Evolutionary conservation across 257 asterid genomes (phyloP).

Genomic region (Nicotiana paniculata): DNA sequence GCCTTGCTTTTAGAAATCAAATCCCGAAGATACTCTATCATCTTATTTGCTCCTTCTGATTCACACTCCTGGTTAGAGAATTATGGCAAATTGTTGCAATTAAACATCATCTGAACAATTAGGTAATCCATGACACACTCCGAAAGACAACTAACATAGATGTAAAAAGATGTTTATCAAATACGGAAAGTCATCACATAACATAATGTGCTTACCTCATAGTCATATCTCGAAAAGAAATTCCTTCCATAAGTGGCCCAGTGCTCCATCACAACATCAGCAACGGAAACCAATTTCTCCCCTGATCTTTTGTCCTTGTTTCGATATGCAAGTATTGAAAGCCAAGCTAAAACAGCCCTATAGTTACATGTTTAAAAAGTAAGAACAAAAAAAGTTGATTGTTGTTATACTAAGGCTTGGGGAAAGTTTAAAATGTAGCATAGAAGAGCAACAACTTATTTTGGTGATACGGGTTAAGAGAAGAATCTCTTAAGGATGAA

Average conservation of each 20-base stretch:
- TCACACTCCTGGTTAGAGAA: conserved; percentile 67
- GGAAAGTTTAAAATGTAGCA: not conserved
- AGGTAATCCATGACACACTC: not conserved
- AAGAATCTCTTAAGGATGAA: not conserved
- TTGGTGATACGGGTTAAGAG: not conserved
- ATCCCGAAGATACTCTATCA: conserved; percentile 69
- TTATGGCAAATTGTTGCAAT: conserved; percentile 8
- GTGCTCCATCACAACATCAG: conserved; percentile 77
- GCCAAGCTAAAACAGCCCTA: conserved; percentile 99
- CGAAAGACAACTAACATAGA: not conserved
- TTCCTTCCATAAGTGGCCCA: conserved; percentile 97
- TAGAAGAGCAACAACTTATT: not conserved
- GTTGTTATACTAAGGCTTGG: not conserved
- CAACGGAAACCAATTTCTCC: conserved; percentile 73
- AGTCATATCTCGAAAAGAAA: conserved; percentile 93
- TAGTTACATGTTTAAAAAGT: conserved; percentile 7
- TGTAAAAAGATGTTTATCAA: not conserved
- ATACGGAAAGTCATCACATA: conserved; percentile 11
- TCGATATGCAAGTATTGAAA: conserved; percentile 76
- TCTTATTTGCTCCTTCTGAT: conserved; percentile 77
- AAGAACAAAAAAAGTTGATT: not conserved
- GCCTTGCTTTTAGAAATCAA: conserved; percentile 59
- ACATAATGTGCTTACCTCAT: conserved; percentile 55
- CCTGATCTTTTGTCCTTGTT: conserved; percentile 83
- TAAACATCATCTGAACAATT: not conserved